Percentiles rank a stretch among this genome's conserved stretches.
Evolutionary conservation across 352 stramenopile genomes (phyloP).

Genomic region (Globisporangium recalcitrans): DNA sequence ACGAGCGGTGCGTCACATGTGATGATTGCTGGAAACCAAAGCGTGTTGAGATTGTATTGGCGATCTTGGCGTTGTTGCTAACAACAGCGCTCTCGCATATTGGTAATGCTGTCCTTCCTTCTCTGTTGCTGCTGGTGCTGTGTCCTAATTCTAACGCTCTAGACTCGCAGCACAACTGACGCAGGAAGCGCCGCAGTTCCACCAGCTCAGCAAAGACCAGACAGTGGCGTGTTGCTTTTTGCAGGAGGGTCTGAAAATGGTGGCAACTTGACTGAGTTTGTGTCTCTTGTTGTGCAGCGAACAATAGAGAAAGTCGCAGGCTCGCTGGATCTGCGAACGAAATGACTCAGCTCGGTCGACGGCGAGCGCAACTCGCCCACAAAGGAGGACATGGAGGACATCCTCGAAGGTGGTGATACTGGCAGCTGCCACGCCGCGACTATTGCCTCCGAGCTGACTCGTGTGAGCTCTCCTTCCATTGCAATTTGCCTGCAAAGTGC

Average conservation of each 20-base stretch:
- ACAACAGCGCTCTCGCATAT: neutral
- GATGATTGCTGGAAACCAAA: too few species aligned
- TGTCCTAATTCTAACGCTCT: neutral
- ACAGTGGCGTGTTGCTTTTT: constrained; percentile 14
- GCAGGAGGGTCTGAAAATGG: neutral
- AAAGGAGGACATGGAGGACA: constrained; percentile 65
- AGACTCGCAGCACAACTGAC: constrained; percentile 39
- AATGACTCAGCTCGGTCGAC: constrained; percentile 53
- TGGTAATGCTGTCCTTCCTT: neutral
- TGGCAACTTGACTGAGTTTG: neutral
- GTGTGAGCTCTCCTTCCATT: neutral
- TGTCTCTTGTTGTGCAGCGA: constrained; percentile 18
- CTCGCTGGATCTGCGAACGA: constrained; percentile 47
- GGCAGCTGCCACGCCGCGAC: too few species aligned
- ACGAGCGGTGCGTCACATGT: constrained; percentile 52
- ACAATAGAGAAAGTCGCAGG: constrained; percentile 36
- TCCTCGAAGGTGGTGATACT: constrained; percentile 34
- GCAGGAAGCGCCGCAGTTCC: constrained; percentile 31
- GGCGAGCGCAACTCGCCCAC: constrained; percentile 41
- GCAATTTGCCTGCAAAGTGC: constrained; percentile 25
- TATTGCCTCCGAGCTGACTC: neutral
- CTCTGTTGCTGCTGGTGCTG: neutral
- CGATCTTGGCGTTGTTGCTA: neutral
- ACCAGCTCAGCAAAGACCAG: constrained; percentile 39
- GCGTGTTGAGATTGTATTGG: neutral